Evolutionary conservation across 345 rosid genomes (phyloP).

Genomic region (Euclidium syriacum): DNA sequence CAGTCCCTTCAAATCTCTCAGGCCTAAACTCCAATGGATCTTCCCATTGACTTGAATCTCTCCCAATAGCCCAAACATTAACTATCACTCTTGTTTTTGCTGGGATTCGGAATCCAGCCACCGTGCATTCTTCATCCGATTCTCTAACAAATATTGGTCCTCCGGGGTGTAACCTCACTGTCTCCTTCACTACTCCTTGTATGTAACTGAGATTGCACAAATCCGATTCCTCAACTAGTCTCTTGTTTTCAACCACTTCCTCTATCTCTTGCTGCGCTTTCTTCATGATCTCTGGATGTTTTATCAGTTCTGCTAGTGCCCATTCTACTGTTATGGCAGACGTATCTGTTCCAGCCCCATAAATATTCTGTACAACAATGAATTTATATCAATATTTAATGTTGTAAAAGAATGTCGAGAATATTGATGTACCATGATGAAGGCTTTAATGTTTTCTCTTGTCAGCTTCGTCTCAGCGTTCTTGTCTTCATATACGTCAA

Average conservation of each 20-base stretch:
- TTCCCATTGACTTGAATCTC: constrained; percentile 50
- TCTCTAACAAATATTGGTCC: constrained; percentile 49
- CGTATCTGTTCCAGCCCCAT: constrained; percentile 67
- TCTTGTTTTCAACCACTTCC: constrained; percentile 42
- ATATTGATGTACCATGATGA: constrained; percentile 84
- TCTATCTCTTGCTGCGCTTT: constrained; percentile 55
- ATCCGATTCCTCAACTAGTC: constrained; percentile 56
- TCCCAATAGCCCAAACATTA: constrained; percentile 52
- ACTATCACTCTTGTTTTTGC: constrained; percentile 48
- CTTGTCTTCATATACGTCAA: constrained; percentile 62
- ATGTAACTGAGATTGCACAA: constrained; percentile 49
- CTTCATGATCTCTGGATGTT: constrained; percentile 55
- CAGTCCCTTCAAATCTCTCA: constrained; percentile 47
- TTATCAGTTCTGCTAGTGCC: constrained; percentile 71
- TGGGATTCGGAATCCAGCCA: constrained; percentile 43
- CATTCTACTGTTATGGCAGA: constrained; percentile 55
- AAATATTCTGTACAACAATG: constrained; percentile 43
- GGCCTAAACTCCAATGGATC: constrained; percentile 52
- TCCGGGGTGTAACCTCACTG: constrained; percentile 67
- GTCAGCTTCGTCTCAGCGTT: constrained; percentile 52
- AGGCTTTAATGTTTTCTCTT: constrained; percentile 68
- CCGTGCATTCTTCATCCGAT: constrained; percentile 38
- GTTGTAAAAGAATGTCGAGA: no score
- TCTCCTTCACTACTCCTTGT: constrained; percentile 61
- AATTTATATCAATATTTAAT: no score